Base-by-base conservation (phyloP, 2,329 filamentous ascomycete species). In the Paecilomyces dactylethromorphus region DNA sequence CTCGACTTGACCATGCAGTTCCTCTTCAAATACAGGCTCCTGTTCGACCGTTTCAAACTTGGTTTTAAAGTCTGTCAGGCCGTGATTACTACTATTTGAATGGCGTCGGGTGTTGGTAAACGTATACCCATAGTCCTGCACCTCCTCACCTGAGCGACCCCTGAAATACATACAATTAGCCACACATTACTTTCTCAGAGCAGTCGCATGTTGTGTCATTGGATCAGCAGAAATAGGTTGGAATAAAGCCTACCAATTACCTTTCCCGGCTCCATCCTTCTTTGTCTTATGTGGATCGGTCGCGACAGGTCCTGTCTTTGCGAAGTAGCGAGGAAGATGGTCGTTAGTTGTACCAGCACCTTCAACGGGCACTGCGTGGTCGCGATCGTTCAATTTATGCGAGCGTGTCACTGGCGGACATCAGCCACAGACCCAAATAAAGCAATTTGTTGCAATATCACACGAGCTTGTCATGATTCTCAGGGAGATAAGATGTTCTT, bases 371-470 rank as follows among this genome's bases (percentile, higher is more conserved):
- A 84, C 89, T 69, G 86, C 86, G 80, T 96, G 90, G 82, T 95
- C 89, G 79, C 92, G 92, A 78, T 96, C 91, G 80, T 92, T 96
- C 81, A 83, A 85, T 83, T 97, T 99, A 86, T 93, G 91, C 65
- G 93, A 95, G 76, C 94, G 93, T 81, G 94, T 97, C 93, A 99
- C 92, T 96, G 67, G 39, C 13, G 21, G 18, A 18, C 39, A 45
- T 45, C 21, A 45, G 39, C 8, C 10, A 18, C 21, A 45, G 7
- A 18, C 15, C 39, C 39, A 45, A 45, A 18, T n/a, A 45, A 45
- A 45, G 39, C 4, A 45, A 45, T 45, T 18, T 15, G 10, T 45
- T 45, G 39, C n/a, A 45, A 45, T 18, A 45, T 45, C n/a, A 45
- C 11, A n/a, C 15, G 8, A 18, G 18, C 39, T 45, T 45, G 39